phyloP scores from a whole-genome alignment of 2,329 filamentous ascomycete species.

The Ophiosphaerella korrae region DNA sequence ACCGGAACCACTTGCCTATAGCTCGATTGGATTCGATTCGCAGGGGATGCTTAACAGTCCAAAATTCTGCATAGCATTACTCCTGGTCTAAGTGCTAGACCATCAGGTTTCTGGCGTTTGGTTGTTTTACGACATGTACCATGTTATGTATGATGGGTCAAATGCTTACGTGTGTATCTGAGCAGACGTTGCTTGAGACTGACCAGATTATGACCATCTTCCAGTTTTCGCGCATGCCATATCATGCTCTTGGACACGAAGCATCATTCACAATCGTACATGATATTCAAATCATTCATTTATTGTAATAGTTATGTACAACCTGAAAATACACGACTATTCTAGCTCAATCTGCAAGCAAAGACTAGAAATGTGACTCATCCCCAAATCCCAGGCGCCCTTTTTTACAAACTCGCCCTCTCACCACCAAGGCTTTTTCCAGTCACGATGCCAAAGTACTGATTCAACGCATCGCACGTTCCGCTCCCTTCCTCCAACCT shows the following conservation, averaged over 20 bases:
- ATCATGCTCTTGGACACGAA: too few relatives aligned
- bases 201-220: too few relatives aligned
- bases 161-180: too few relatives aligned
- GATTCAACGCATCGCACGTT: slow-evolving; percentile 82
- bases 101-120: slow-evolving; percentile 4
- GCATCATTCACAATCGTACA: too few relatives aligned
- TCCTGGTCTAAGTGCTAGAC: slow-evolving; percentile 8
- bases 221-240: too few relatives aligned
- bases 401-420: slow-evolving; percentile 34
- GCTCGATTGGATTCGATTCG: too few relatives aligned
- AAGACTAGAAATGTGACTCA: background rate
- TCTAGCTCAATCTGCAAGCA: background rate
- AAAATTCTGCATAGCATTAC: slow-evolving; percentile 2
- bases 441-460: slow-evolving; percentile 78
- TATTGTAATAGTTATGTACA: too few relatives aligned
- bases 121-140: background rate
- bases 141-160: too few relatives aligned
- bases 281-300: too few relatives aligned
- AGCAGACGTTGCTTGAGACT: too few relatives aligned
- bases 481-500: slow-evolving; percentile 74
- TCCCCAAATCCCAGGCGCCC: background rate
- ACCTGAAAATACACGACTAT: background rate
- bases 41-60: too few relatives aligned
- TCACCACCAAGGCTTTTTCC: slow-evolving; percentile 61
- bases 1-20: slow-evolving; percentile 1